Evolutionary conservation across 129 eudicot genomes (phyloP).

Genomic region (Saposhnikovia divaricata): DNA sequence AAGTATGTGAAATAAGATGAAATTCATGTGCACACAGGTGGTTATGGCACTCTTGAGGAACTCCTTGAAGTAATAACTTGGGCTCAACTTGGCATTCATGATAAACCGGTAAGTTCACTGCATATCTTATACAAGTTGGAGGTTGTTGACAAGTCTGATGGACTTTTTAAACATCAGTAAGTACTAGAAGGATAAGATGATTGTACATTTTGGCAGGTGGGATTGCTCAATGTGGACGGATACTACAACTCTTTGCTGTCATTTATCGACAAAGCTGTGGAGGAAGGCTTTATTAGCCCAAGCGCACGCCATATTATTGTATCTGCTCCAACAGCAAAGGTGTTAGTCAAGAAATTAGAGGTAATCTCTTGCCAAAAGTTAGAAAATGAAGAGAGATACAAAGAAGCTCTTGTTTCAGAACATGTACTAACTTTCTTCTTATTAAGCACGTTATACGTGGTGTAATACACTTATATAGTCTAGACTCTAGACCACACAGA

Average conservation of each 20-base stretch:
- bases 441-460: not conserved
- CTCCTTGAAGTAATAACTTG: no score
- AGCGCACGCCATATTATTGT: slow-evolving; percentile 84
- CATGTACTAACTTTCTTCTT: not conserved
- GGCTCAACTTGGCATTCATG: slow-evolving; percentile 97
- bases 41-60: no score
- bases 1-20: no score
- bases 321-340: slow-evolving; percentile 83
- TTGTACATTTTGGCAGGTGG: slow-evolving; percentile 46
- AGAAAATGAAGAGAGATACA: not conserved
- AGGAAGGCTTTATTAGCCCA: slow-evolving; percentile 87
- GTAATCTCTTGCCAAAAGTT: slow-evolving; percentile 27
- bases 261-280: no score
- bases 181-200: slow-evolving; percentile 3
- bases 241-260: slow-evolving; percentile 74
- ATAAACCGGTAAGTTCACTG: slow-evolving; percentile 66
- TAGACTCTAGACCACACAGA: not conserved
- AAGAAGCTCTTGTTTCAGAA: not conserved
- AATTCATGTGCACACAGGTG: no score
- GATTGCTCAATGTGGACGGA: slow-evolving; percentile 88
- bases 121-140: not conserved
- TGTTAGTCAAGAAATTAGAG: slow-evolving; percentile 82
- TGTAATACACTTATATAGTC: not conserved
- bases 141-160: not conserved
- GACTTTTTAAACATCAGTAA: not conserved